Percentiles rank a stretch among this genome's conserved stretches.
These are phyloP conservation scores for Abortiporus biennis DNA, from an alignment of 1,284 basidiomycete species.

Conservation along the genomic window DNA sequence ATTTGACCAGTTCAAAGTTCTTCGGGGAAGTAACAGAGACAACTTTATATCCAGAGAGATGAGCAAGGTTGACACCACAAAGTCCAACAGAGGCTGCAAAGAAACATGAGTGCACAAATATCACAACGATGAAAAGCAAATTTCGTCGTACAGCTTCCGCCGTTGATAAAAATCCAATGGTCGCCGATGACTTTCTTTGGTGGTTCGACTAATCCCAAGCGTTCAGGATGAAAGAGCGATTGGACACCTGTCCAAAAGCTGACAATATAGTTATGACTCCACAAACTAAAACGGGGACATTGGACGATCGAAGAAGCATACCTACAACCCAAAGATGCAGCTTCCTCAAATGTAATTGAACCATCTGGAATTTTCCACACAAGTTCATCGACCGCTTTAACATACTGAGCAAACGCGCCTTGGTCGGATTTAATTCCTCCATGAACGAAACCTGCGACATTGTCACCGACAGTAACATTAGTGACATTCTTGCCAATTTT, in stretches of 20 bases:
- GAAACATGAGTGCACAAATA: not conserved
- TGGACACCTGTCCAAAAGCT: conserved; percentile 26
- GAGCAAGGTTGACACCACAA: conserved; percentile 38
- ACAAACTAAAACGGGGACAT: not conserved
- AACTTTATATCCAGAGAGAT: conserved; percentile 33
- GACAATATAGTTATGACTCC: not conserved
- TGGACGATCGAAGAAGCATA: conserved; percentile 16
- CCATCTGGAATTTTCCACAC: conserved; percentile 26
- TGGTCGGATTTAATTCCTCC: conserved; percentile 15
- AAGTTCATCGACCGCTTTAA: conserved; percentile 25
- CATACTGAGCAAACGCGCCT: conserved; percentile 35
- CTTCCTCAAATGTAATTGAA: conserved; percentile 25
- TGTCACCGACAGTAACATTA: conserved; percentile 15
- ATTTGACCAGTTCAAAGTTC: conserved; percentile 31
- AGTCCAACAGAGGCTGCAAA: conserved; percentile 29
- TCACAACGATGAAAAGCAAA: not conserved
- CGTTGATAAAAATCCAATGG: conserved; percentile 21
- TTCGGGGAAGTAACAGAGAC: conserved; percentile 33
- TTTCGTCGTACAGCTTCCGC: conserved; percentile 22
- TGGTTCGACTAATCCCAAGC: conserved; percentile 16
- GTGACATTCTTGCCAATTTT: conserved; percentile 17
- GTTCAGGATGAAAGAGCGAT: conserved; percentile 20
- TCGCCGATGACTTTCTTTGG: conserved; percentile 7
- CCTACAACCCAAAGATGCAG: conserved; percentile 29
- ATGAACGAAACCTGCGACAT: conserved; percentile 17